Base-by-base conservation (phyloP, 352 stramenopile genomes). In the Blastocystis sp. region DNA sequence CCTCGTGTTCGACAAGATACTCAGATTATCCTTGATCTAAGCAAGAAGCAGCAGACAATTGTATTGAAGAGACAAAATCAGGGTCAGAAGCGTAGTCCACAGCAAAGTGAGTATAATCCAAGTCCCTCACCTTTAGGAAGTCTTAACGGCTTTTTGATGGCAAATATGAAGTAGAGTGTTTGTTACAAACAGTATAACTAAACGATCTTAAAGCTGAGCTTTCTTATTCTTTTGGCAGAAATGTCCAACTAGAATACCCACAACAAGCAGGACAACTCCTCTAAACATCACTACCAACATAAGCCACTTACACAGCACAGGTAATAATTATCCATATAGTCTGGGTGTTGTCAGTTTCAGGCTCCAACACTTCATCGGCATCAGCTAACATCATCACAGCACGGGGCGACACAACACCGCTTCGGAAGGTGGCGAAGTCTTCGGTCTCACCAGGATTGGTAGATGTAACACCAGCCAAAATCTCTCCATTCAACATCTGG, bases 371-470 rank as follows among this genome's bases (percentile, higher is more conserved):
- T 21, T 32, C 51, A 39, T 80, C 69, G 12, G 43, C 43, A 24
- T 80, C 69, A 32, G 32, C 42, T 32, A 80, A 27, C 24, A 80
- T 37, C 69, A 80, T 80, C 29, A 49, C n/a, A 21, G 75, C 61
- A 37, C 75, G 57, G 43, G 75, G 75, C 35, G 75, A 86, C 5
- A 86, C 61, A 4, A 86, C 75, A 43, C 75, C 75, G 19, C 57
- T 75, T 77, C 75, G 37, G 54, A 86, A 86, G 14, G 61, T 86
- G 32, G 21, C n/a, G 46, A 86, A 73, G 11, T 42, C 56, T 0
- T 71, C 57, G 7, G 52, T 74, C 16, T 86, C 75, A 61, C 57
- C 57, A 69, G 75, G 75, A 42, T 75, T 71, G 14, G 75, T 69
- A 5, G 75, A 86, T 4, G 75, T 86, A 16, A 86, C 27, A 61